Conservation (phyloP, 805 yeast species). For the Cyberlindnera euphorbiae region DNA sequence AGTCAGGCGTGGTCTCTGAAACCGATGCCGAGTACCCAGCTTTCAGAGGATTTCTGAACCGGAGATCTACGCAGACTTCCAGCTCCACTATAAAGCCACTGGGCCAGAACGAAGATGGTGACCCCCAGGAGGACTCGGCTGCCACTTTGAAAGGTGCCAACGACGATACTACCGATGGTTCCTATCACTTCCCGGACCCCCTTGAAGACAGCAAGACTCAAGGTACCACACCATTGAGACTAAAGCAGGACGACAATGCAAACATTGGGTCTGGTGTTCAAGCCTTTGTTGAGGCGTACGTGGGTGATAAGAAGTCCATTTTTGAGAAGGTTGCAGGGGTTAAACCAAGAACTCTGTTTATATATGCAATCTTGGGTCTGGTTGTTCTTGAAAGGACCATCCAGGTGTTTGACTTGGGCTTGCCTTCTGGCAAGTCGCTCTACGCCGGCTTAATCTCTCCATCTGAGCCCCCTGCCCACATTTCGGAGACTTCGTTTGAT, state of each 20-base stretch:
- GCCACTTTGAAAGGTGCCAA: conserved; percentile 3
- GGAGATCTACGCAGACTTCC: conserved; percentile 1
- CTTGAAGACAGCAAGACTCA: conserved; percentile 3
- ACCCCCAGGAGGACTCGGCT: conserved; percentile 8
- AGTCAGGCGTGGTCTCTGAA: conserved; percentile 19
- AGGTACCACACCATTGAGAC: too few species aligned
- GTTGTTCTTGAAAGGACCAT: conserved; percentile 19
- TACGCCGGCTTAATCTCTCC: not conserved
- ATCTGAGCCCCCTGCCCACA: not conserved
- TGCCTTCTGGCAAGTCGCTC: conserved; percentile 10
- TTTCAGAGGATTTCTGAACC: conserved; percentile 3
- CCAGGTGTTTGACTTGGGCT: conserved; percentile 13
- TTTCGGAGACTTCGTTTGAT: not conserved
- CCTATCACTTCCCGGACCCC: conserved; percentile 9
- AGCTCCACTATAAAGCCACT: conserved; percentile 5
- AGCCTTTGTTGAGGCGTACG: not conserved
- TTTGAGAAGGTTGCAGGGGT: not conserved
- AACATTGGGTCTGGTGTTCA: too few species aligned
- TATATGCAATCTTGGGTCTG: conserved; percentile 13
- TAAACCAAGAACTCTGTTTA: conserved; percentile 8
- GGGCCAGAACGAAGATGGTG: conserved; percentile 2
- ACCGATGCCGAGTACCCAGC: conserved; percentile 17
- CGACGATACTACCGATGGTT: not conserved
- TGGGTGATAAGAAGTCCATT: not conserved
- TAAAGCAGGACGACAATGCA: too few species aligned